phyloP scores from a whole-genome alignment of 495 filamentous ascomycete genomes.

The Hyaloscypha variabilis region DNA sequence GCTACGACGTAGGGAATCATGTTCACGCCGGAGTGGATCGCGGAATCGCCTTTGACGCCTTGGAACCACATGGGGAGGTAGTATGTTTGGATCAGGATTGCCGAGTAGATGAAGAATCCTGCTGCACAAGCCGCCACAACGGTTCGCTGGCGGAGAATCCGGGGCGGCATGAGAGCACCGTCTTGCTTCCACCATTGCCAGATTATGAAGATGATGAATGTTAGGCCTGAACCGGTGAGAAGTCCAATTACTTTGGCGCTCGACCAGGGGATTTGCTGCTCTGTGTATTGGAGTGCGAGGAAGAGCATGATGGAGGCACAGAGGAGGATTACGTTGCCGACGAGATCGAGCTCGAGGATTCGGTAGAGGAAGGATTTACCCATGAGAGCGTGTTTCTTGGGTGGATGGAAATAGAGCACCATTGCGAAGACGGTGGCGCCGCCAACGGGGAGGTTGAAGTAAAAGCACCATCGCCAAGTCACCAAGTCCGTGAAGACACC shows the following conservation, averaged over 20 bases:
- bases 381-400: constrained; percentile 63
- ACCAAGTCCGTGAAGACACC: constrained; percentile 28
- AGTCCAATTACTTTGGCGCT: constrained; percentile 71
- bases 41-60: constrained; percentile 62
- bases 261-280: no score
- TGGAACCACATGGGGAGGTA: constrained; percentile 85
- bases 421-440: constrained; percentile 44
- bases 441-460: constrained; percentile 57
- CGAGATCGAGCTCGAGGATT: no score
- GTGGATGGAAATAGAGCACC: constrained; percentile 50
- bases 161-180: constrained; percentile 67
- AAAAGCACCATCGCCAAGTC: constrained; percentile 33
- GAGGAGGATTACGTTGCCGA: no score
- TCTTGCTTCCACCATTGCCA: constrained; percentile 69
- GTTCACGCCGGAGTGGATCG: constrained; percentile 27
- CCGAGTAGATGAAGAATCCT: constrained; percentile 52
- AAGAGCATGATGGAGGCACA: no score
- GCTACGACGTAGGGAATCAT: no score
- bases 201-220: constrained; percentile 58
- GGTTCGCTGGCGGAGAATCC: constrained; percentile 66
- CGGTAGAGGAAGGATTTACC: no score
- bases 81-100: constrained; percentile 63
- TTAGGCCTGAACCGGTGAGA: constrained; percentile 69
- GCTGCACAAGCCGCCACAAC: constrained; percentile 58
- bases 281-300: no score